Conservation (phyloP, 2,329 filamentous ascomycete species). For the Fusarium coicis region DNA sequence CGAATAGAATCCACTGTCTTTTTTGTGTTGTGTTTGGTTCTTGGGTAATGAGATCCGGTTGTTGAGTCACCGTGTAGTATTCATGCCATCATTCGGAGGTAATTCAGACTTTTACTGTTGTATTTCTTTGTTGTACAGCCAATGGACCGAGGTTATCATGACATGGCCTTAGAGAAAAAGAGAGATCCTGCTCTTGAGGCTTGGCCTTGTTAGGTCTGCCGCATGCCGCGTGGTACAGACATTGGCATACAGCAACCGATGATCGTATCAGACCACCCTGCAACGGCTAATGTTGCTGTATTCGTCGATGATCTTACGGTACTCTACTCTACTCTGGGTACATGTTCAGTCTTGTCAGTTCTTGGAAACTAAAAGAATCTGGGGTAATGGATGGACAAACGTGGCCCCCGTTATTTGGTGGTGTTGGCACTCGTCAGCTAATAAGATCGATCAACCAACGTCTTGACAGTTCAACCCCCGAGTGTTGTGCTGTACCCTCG, state of each 20-base stretch:
- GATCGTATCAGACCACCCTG: slow-evolving; percentile 25
- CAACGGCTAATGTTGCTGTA: slow-evolving; percentile 6
- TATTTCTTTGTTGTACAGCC: not conserved
- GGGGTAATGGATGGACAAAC: slow-evolving; percentile 5
- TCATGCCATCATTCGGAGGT: slow-evolving; percentile 5
- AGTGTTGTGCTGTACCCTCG: not conserved
- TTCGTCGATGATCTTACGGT: not conserved
- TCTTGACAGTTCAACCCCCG: not conserved
- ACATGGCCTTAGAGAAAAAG: not conserved
- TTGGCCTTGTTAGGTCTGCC: slow-evolving; percentile 1
- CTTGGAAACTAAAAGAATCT: slow-evolving; percentile 8
- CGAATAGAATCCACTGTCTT: slow-evolving; percentile 1
- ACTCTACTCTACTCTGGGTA: not conserved
- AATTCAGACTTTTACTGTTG: not conserved
- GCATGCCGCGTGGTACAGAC: slow-evolving; percentile 2
- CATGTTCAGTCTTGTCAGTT: not conserved
- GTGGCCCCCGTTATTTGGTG: slow-evolving; percentile 1
- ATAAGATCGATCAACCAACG: not conserved
- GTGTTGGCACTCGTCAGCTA: slow-evolving; percentile 1
- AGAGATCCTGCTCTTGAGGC: slow-evolving; percentile 5
- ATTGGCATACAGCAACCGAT: slow-evolving; percentile 15
- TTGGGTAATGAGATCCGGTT: slow-evolving; percentile 13
- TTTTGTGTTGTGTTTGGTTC: not conserved
- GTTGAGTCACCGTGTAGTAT: slow-evolving; percentile 11
- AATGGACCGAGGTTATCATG: not conserved